Conservation (phyloP, 345 rosid species). For the Murraya paniculata region DNA sequence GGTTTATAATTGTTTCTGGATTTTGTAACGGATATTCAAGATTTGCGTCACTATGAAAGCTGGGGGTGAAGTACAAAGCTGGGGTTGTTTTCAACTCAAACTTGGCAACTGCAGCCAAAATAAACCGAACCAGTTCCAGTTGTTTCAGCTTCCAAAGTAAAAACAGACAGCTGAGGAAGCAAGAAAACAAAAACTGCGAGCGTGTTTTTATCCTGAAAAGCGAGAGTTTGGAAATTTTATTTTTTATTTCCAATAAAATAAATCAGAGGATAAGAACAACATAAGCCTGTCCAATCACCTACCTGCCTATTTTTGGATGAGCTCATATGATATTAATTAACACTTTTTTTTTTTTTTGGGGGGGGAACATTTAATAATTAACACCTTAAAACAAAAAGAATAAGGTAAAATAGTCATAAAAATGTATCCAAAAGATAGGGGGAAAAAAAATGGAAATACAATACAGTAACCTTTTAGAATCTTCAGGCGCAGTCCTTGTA, state of each 20-base stretch:
- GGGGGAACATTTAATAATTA: no score
- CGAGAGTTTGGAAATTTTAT: no score
- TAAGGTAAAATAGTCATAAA: no score
- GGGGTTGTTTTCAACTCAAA: not conserved
- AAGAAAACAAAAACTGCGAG: no score
- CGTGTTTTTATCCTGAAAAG: no score
- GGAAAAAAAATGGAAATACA: no score
- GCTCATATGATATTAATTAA: not conserved
- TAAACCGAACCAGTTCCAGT: not conserved
- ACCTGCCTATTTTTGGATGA: not conserved
- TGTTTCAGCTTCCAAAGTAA: not conserved
- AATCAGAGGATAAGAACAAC: not conserved
- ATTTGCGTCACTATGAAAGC: not conserved
- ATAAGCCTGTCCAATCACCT: not conserved
- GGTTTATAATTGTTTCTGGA: not conserved
- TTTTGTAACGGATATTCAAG: not conserved
- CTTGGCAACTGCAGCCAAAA: not conserved
- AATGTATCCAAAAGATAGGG: no score
- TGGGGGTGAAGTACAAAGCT: not conserved
- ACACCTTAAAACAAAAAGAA: no score
- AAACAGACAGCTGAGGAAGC: not conserved
- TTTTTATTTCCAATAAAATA: no score
- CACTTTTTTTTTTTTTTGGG: no score
- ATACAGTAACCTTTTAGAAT: constrained; percentile 25
- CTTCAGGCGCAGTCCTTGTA: constrained; percentile 50